These are phyloP conservation scores for Corymbia calophylla DNA, from an alignment of 441 rosid species.

Conservation along the genomic window DNA sequence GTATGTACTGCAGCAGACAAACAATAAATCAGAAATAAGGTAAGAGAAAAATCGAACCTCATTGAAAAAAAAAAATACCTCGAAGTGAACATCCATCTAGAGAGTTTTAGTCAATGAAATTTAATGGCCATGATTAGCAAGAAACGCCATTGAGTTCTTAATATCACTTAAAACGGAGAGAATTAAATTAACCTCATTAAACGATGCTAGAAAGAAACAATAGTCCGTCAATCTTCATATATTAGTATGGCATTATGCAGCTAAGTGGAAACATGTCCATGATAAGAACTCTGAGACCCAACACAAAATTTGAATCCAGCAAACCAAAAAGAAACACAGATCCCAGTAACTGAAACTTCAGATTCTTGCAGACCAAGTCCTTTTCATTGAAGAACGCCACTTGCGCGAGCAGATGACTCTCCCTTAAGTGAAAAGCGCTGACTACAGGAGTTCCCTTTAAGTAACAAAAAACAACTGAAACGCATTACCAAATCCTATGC, in stretches of 20 bases:
- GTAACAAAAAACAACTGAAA: slow-evolving; percentile 25
- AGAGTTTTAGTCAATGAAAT: not conserved
- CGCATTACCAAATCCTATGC: slow-evolving; percentile 32
- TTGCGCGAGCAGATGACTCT: slow-evolving; percentile 11
- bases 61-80: not conserved
- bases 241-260: not conserved
- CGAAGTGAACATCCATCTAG: not conserved
- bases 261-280: not conserved
- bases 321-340: not conserved
- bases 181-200: not conserved
- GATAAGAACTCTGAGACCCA: not conserved
- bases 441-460: slow-evolving; percentile 11
- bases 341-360: not conserved
- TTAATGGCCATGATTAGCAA: not conserved
- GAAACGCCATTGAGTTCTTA: not conserved
- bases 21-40: not conserved
- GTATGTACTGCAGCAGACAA: slow-evolving; percentile 63
- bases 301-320: not conserved
- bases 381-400: not conserved
- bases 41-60: not conserved
- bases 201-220: not conserved
- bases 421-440: slow-evolving; percentile 24
- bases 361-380: not conserved
- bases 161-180: not conserved
- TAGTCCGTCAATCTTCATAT: not conserved